Evolutionary conservation across 192 early-diverging fungal species (phyloP).

Genomic region (Entomortierella beljakovae): DNA sequence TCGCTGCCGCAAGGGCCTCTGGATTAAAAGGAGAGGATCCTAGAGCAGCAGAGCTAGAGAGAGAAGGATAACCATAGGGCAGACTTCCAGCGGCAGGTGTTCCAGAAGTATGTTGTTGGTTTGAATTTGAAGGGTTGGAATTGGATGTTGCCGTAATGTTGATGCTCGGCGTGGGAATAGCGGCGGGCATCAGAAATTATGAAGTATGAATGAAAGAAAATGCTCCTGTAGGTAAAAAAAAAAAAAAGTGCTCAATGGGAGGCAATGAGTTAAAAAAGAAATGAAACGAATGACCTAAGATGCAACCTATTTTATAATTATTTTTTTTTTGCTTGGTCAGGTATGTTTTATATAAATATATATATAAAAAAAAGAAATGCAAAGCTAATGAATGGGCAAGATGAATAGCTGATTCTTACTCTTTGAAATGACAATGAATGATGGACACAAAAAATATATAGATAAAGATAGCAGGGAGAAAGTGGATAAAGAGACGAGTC

Average conservation of each 20-base stretch:
- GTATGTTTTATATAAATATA: too few species aligned
- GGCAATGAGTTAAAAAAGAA: too few species aligned
- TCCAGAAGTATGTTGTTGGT: not conserved
- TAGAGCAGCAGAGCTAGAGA: conserved; percentile 15
- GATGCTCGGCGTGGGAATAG: conserved; percentile 51
- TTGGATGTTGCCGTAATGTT: conserved; percentile 34
- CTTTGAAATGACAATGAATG: not conserved
- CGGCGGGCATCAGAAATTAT: conserved; percentile 27
- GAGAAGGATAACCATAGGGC: conserved; percentile 5
- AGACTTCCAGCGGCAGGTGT: conserved; percentile 13
- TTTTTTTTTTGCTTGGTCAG: too few species aligned
- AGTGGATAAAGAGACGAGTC: not conserved
- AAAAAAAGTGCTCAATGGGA: not conserved
- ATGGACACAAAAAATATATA: not conserved
- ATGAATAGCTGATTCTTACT: too few species aligned
- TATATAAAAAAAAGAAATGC: too few species aligned
- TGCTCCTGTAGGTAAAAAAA: not conserved
- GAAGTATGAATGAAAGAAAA: not conserved
- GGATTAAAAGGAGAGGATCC: conserved; percentile 38
- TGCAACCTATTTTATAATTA: too few species aligned
- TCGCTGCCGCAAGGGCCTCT: conserved; percentile 36
- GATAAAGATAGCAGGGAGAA: not conserved
- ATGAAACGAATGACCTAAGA: too few species aligned
- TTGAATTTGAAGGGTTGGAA: not conserved
- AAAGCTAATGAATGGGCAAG: too few species aligned